Evolutionary conservation across 2,329 filamentous ascomycete species (phyloP), one percentile per base, ranked within the genome.

Genomic region (Camillea tinctor): DNA sequence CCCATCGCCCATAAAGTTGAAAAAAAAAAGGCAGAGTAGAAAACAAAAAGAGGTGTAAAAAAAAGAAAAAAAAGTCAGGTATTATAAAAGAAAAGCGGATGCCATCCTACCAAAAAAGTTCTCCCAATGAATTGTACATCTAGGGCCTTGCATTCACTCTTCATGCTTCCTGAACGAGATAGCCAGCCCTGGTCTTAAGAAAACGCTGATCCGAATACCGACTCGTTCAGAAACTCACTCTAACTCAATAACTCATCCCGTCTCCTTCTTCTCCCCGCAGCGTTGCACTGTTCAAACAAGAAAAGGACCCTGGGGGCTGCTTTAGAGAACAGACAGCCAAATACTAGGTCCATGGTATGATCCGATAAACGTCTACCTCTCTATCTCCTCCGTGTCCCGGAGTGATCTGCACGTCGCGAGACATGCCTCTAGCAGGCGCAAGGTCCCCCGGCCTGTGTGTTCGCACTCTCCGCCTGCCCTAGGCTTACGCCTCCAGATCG

Each of bases 401-500:
- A 23, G 54, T 50, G 50, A 55, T 67, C 62, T 58, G 66, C 58
- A 58, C 60, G 60, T 61, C 56, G 48, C 57, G 55, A 52, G 61
- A 64, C 67, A 60, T 63, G 60, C 62, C 59, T 69, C 69, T 81
- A 87, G 76, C 84, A 87, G 68, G 79, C 80, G 75, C 84, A 87
- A 61, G 80, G 78, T 20, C 83, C 84, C 67, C 76, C 78, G 57
- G 78, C 76, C 69, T 85, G 84, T 61, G 84, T 87, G 76, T 83
- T 86, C 62, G 81, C 76, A 62, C 80, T 82, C 71, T 87, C 84
- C 21, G 82, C 79, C 36, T 78, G 63, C 17, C 75, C 78, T 65
- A 87, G 76, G 71, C 78, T 87, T 67, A 87, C 84, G 52, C 84
- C 72, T 48, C 72, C 84, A 50, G 83, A 81, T 72, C 84, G 81